Evolutionary conservation across 257 asterid species (phyloP).

Genomic region (Gardenia jasminoides): DNA sequence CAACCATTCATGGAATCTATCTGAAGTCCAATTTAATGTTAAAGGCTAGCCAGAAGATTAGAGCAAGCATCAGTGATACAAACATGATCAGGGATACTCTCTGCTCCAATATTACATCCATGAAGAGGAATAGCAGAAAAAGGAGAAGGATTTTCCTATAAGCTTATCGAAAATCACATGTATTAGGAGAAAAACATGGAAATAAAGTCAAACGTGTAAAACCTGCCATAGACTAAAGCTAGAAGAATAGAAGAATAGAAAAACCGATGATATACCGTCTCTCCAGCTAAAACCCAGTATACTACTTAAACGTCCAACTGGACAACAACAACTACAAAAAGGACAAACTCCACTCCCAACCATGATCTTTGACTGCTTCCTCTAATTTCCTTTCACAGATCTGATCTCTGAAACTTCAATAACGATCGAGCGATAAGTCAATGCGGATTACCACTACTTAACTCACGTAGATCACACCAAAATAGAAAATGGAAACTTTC

Average conservation of each 20-base stretch:
- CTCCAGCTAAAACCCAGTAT: constrained; percentile 1
- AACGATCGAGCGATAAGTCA: constrained; percentile 1
- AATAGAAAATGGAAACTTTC: not conserved
- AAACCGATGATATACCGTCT: not conserved
- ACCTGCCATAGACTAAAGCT: not conserved
- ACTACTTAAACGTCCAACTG: constrained; percentile 4
- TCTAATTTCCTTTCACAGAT: constrained; percentile 20
- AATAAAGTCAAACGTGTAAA: not conserved
- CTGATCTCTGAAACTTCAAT: constrained; percentile 17
- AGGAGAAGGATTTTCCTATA: not conserved
- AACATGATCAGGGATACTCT: not conserved
- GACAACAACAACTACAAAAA: not conserved
- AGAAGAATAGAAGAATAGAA: not conserved
- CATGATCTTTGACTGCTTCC: not conserved
- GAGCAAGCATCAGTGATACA: not conserved
- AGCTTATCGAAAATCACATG: not conserved
- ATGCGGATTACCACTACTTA: not conserved
- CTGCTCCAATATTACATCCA: not conserved
- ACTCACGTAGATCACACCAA: constrained; percentile 7
- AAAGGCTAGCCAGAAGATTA: not conserved
- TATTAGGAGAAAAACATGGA: not conserved
- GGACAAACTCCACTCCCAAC: constrained; percentile 9
- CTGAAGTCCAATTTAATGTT: not conserved
- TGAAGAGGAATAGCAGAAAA: not conserved
- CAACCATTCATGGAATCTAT: not conserved